Conservation (phyloP, 1,284 basidiomycete species). For the Pholiota adiposa region DNA sequence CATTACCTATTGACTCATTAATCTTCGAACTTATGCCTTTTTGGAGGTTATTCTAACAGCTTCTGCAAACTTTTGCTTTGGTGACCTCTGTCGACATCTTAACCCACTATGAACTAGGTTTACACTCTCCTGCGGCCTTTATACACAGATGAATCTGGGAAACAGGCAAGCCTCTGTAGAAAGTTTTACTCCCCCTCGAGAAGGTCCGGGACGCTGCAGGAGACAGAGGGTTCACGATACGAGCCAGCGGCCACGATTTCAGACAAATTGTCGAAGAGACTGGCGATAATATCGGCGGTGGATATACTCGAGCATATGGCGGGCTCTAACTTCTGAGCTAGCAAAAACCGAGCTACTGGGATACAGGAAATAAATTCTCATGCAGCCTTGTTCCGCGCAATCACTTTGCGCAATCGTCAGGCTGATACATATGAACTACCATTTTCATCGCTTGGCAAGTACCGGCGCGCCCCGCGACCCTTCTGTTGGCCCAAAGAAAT, state of each 20-base stretch:
- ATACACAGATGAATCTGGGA: conserved; percentile 70
- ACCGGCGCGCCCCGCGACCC: background rate
- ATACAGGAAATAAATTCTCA: background rate
- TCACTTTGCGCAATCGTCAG: background rate
- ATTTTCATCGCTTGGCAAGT: background rate
- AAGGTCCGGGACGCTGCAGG: conserved; percentile 55
- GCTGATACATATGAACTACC: background rate
- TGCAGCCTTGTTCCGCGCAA: background rate
- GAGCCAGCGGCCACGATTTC: conserved; percentile 31
- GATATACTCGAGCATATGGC: conserved; percentile 67
- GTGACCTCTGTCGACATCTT: no score
- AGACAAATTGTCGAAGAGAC: conserved; percentile 63
- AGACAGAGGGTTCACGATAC: conserved; percentile 52
- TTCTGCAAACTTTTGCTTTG: no score
- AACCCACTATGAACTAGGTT: conserved; percentile 61
- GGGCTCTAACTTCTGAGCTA: conserved; percentile 72
- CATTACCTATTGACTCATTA: conserved; percentile 64
- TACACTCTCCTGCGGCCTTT: conserved; percentile 54
- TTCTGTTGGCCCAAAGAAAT: background rate
- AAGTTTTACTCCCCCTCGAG: conserved; percentile 64
- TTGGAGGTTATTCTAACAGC: no score
- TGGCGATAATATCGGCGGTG: conserved; percentile 57
- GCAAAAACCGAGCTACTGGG: conserved; percentile 37
- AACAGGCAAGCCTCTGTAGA: conserved; percentile 56
- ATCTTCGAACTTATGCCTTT: conserved; percentile 60